A percentile compares a stretch with the other conserved stretches of the same genome.
phyloP scores from a whole-genome alignment of 2,329 filamentous ascomycete species.

The Penicillium sp. region DNA sequence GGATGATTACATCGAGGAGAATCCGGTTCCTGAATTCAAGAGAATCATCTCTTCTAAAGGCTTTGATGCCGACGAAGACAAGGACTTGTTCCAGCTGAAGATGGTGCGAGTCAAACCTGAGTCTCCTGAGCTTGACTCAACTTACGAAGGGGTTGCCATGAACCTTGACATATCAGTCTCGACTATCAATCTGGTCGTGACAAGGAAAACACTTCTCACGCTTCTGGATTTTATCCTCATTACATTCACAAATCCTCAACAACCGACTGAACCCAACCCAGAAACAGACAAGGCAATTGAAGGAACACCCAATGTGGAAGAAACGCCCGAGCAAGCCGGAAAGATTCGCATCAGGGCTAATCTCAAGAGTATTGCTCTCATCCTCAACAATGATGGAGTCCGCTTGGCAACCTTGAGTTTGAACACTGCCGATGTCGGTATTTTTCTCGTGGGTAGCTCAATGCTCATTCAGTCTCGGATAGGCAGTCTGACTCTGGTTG shows the following conservation, averaged over 20 bases:
- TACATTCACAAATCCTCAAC: constrained; percentile 74
- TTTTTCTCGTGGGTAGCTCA: constrained; percentile 80
- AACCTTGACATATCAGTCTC: constrained; percentile 90
- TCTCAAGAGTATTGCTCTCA: constrained; percentile 86
- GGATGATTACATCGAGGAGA: constrained; percentile 90
- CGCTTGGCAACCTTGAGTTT: constrained; percentile 88
- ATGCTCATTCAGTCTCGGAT: constrained; percentile 86
- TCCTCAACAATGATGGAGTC: constrained; percentile 97
- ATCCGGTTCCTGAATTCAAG: constrained; percentile 86
- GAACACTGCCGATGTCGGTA: constrained; percentile 85
- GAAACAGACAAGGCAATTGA: constrained; percentile 33
- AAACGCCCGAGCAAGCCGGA: constrained; percentile 50
- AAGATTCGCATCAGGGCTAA: constrained; percentile 94
- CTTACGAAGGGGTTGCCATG: constrained; percentile 89
- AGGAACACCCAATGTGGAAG: constrained; percentile 27
- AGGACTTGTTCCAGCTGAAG: constrained; percentile 81
- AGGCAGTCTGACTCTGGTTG: constrained; percentile 82
- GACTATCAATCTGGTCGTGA: constrained; percentile 94
- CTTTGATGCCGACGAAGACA: constrained; percentile 66
- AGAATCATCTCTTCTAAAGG: constrained; percentile 94
- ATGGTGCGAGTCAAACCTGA: constrained; percentile 85
- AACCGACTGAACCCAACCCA: constrained; percentile 42
- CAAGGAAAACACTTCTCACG: constrained; percentile 85
- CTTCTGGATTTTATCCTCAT: constrained; percentile 89
- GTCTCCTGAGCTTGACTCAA: constrained; percentile 88